Evolutionary conservation across 805 yeast species (phyloP).

Genomic region (Metschnikowia peoriensis): DNA sequence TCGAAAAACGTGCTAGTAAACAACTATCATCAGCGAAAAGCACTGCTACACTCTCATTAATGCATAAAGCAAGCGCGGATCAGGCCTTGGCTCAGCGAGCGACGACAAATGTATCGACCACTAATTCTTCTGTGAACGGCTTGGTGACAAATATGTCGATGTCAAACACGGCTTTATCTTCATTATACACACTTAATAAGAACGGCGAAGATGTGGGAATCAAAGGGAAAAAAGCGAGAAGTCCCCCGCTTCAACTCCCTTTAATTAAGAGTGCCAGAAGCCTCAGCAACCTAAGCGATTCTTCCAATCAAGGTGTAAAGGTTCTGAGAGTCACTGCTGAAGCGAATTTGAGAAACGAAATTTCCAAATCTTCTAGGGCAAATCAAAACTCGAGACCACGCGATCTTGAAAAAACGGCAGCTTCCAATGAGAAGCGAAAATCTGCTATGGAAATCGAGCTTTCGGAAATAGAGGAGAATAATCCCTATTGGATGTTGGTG

Average conservation of each 20-base stretch:
- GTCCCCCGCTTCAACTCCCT: neutral
- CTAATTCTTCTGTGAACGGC: slow-evolving; percentile 36
- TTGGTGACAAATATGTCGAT: slow-evolving; percentile 31
- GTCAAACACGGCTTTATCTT: slow-evolving; percentile 36
- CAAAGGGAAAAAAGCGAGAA: neutral
- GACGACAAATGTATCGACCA: slow-evolving; percentile 29
- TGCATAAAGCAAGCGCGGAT: slow-evolving; percentile 13
- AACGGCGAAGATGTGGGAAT: slow-evolving; percentile 9
- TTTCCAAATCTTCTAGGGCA: slow-evolving; percentile 1
- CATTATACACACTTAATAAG: slow-evolving; percentile 38
- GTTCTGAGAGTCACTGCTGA: slow-evolving; percentile 8
- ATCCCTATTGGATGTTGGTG: slow-evolving; percentile 35
- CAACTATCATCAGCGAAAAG: slow-evolving; percentile 7
- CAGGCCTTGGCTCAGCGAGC: slow-evolving; percentile 8
- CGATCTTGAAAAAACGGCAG: neutral
- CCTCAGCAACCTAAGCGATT: slow-evolving; percentile 2
- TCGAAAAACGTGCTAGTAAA: neutral
- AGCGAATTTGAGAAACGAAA: slow-evolving; percentile 8
- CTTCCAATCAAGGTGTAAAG: slow-evolving; percentile 1
- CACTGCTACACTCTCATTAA: slow-evolving; percentile 28
- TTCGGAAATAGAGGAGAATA: slow-evolving; percentile 13
- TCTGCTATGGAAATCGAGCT: slow-evolving; percentile 13
- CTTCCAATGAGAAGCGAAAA: slow-evolving; percentile 8
- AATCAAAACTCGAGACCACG: neutral
- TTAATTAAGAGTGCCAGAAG: neutral